Conservation (phyloP, 768 basidiomycete species). For the Tulasnella sp. region DNA sequence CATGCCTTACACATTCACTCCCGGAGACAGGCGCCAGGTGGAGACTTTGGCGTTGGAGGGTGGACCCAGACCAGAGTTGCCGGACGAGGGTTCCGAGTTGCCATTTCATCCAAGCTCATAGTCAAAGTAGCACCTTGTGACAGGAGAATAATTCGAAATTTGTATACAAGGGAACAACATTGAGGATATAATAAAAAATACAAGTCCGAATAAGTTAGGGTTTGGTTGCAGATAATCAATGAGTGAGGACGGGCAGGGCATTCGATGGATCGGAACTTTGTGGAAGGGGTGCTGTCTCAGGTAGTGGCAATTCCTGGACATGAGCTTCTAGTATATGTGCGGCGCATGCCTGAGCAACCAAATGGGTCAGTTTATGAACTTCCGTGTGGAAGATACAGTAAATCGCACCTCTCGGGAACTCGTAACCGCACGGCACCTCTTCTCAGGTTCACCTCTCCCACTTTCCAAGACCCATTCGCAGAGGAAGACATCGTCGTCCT, state of each 20-base stretch:
- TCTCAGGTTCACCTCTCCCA: background rate
- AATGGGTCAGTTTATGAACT: background rate
- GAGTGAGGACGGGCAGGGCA: no score
- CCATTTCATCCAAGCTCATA: background rate
- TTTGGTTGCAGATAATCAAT: no score
- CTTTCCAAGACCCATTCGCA: background rate
- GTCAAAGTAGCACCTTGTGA: background rate
- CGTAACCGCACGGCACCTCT: background rate
- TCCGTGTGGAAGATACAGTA: background rate
- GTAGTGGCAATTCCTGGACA: background rate
- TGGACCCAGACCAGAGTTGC: background rate
- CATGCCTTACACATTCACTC: background rate
- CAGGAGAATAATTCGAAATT: background rate
- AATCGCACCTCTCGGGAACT: background rate
- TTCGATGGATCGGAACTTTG: no score
- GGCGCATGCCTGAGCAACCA: background rate
- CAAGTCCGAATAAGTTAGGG: background rate
- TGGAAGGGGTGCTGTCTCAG: background rate
- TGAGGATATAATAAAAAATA: background rate
- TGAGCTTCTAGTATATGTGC: background rate
- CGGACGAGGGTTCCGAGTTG: background rate
- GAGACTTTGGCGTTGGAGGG: background rate
- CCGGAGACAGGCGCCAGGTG: background rate
- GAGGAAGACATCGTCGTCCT: background rate
- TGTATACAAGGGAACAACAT: background rate